phyloP scores from a whole-genome alignment of 129 eudicot species.

The Flaveria trinervia region DNA sequence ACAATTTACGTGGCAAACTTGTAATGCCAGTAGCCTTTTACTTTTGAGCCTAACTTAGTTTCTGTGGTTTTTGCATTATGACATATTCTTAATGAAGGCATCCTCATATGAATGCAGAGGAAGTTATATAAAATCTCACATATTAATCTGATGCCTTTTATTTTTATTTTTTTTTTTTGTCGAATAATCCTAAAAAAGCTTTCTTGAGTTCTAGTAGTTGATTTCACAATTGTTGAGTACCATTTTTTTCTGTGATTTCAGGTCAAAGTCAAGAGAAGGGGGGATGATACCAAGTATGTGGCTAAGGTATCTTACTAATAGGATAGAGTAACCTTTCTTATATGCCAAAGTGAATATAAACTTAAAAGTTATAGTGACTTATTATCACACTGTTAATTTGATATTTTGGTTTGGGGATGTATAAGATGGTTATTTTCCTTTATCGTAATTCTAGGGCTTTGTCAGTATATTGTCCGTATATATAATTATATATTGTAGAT shows the following conservation, averaged over 20 bases:
- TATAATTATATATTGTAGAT: background rate
- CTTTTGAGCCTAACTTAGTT: constrained; percentile 10
- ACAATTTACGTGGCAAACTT: constrained; percentile 13
- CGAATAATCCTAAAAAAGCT: background rate
- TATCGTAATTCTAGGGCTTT: background rate
- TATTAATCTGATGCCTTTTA: background rate
- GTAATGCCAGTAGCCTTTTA: constrained; percentile 9
- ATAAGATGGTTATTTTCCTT: constrained; percentile 1
- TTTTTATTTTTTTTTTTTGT: background rate
- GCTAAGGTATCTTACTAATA: constrained; percentile 68
- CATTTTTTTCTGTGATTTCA: constrained; percentile 36
- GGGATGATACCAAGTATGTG: constrained; percentile 93
- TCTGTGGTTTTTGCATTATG: constrained; percentile 1
- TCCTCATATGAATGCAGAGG: background rate
- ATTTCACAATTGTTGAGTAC: constrained; percentile 12
- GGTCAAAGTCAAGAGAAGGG: constrained; percentile 98
- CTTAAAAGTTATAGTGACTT: constrained; percentile 5
- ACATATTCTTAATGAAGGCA: background rate
- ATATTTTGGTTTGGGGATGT: background rate
- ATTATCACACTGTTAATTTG: background rate
- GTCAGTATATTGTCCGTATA: background rate
- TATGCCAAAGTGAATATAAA: background rate
- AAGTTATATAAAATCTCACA: constrained; percentile 15
- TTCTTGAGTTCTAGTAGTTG: constrained; percentile 5
- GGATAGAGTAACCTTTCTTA: constrained; percentile 9